These are phyloP conservation scores for Yamadazyma sp. DNA, from an alignment of 1,139 yeast species.

Conservation along the genomic window DNA sequence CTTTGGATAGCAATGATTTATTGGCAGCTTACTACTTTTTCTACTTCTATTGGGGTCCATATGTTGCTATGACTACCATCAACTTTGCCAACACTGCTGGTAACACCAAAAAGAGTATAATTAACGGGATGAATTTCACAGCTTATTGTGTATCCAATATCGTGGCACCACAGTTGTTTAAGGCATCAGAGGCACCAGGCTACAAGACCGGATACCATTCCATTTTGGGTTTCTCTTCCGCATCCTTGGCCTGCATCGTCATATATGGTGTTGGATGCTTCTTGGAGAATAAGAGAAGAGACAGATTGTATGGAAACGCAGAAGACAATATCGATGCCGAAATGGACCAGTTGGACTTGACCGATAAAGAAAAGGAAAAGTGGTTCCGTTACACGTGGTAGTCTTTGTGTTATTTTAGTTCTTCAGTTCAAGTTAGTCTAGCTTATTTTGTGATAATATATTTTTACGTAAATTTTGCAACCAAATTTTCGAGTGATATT, in stretches of 20 bases:
- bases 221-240: constrained; percentile 17
- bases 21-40: constrained; percentile 25
- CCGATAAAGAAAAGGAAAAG: constrained; percentile 18
- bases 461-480: background rate
- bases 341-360: constrained; percentile 16
- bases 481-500: too few relatives aligned
- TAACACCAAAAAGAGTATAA: constrained; percentile 23
- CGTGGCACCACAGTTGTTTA: constrained; percentile 28
- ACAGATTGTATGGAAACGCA: constrained; percentile 17
- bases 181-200: constrained; percentile 21
- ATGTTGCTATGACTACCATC: constrained; percentile 23
- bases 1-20: constrained; percentile 19
- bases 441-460: background rate
- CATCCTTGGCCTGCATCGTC: constrained; percentile 12
- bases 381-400: constrained; percentile 20
- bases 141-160: constrained; percentile 26
- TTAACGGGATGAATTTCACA: constrained; percentile 24
- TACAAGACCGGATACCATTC: constrained; percentile 26
- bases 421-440: background rate
- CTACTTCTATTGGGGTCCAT: constrained; percentile 23
- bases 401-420: background rate
- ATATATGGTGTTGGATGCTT: constrained; percentile 15
- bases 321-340: constrained; percentile 14
- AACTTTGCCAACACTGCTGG: constrained; percentile 26
- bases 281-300: constrained; percentile 16